Evolutionary conservation across 176 grass and related monocot species (phyloP), one percentile per base, ranked within the genome.

Genomic region (Triticum turgidum): DNA sequence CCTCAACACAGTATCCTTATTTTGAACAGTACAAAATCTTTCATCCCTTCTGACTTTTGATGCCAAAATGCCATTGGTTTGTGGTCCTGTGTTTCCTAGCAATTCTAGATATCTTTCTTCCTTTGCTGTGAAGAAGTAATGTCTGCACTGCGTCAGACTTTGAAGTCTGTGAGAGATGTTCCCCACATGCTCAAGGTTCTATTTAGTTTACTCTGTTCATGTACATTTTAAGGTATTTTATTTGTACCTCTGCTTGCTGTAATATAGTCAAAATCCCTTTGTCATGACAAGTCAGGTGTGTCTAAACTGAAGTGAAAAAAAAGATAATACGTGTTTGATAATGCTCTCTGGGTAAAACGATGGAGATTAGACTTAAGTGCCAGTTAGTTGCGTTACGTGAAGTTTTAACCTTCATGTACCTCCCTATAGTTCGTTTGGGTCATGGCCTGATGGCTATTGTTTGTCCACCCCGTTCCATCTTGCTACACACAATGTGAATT

Each of bases 111-210:
- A 92, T 91, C 93, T 82, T 98, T 98, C 82, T 98, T 98, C 76
- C 91, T 94, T 87, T 95, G 89, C 68, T 98, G 96, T 82, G 91
- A 98, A 85, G 96, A 98, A 86, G 91, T 95, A 62, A 94, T 92
- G 88, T 92, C 84, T 89, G 96, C 88, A 79, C 88, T 98, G 79
- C 93, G 74, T 58, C 91, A 86, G 84, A 95, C 96, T 64, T 88
- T 98, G 41, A 98, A 98, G 82, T 92, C 96, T 89, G 91, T 98
- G 80, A 98, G 91, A 94, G 93, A 98, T 83, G 88, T 91, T 91
- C 91, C 93, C 32, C 96, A 92, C 82, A 95, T 95, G 93, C 88
- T 98, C 44, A 95, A 95, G 96, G 96, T 95, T 54, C 63, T 77
- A 47, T 68, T 88, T 85, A 21, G 11, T 76, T 78, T 56, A 44